Evolutionary conservation across 2,329 filamentous ascomycete species (phyloP).

Genomic region (Graphilbum fragrans): DNA sequence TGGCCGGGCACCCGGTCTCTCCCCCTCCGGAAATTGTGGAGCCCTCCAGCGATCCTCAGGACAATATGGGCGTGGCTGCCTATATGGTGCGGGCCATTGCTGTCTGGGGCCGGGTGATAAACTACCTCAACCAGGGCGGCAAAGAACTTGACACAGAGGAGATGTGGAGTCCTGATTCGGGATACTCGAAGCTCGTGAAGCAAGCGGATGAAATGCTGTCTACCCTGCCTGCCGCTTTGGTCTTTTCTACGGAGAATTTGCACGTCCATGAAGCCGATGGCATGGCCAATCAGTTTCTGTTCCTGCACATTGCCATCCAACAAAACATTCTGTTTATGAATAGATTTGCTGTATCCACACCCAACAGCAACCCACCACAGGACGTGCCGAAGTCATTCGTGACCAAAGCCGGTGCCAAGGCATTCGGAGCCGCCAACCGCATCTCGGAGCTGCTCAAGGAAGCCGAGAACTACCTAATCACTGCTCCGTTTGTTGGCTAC

Average conservation of each 20-base stretch:
- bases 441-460: constrained; percentile 79
- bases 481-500: constrained; percentile 89
- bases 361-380: constrained; percentile 49
- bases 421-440: constrained; percentile 71
- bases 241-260: constrained; percentile 71
- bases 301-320: constrained; percentile 80
- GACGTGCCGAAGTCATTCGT: constrained; percentile 71
- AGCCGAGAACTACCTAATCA: constrained; percentile 65
- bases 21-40: constrained; percentile 38
- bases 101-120: constrained; percentile 81
- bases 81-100: constrained; percentile 79
- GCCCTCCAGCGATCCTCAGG: constrained; percentile 60
- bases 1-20: constrained; percentile 42
- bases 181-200: constrained; percentile 57
- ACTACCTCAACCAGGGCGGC: constrained; percentile 82
- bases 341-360: constrained; percentile 67
- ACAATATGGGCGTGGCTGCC: constrained; percentile 90
- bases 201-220: constrained; percentile 60
- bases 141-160: constrained; percentile 64
- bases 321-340: constrained; percentile 87
- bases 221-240: constrained; percentile 57
- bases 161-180: constrained; percentile 75
- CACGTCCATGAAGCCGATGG: constrained; percentile 73
- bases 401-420: constrained; percentile 59
- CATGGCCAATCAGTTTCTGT: constrained; percentile 82